Percentiles rank a stretch among this genome's conserved stretches.
Conservation (phyloP, 179 eudicot genomes). For the Vitellaria paradoxa region DNA sequence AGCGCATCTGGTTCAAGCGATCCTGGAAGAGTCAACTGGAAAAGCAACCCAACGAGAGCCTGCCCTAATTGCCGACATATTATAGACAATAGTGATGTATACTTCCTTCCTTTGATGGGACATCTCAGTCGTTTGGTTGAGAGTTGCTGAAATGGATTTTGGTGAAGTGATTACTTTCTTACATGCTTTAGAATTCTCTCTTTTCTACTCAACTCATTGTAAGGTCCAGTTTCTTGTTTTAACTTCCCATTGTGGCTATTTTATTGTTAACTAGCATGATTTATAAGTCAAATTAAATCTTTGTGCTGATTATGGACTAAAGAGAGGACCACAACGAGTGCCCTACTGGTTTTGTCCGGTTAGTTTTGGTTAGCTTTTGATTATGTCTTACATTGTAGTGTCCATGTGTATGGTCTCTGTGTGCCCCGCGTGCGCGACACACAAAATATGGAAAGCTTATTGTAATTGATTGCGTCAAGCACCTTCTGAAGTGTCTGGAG, state of each 20-base stretch:
- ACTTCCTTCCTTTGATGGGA: slow-evolving; percentile 6
- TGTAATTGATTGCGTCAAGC: background rate
- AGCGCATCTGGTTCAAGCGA: slow-evolving; percentile 63
- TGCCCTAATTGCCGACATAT: slow-evolving; percentile 78
- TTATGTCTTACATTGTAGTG: background rate
- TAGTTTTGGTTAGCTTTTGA: background rate
- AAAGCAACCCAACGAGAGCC: slow-evolving; percentile 80
- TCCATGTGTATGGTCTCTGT: background rate
- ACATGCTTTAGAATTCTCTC: background rate
- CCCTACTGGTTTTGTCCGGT: background rate
- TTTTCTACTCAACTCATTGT: background rate
- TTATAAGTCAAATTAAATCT: no score
- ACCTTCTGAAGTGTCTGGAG: background rate
- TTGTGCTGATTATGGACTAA: background rate
- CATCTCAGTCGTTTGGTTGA: background rate
- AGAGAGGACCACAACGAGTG: background rate
- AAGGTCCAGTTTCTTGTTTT: background rate
- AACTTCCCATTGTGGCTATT: background rate
- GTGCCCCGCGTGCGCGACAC: background rate
- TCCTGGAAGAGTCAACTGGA: slow-evolving; percentile 54
- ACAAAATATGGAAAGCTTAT: background rate
- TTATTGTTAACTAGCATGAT: no score
- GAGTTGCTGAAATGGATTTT: background rate
- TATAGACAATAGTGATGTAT: slow-evolving; percentile 85
- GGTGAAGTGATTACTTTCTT: background rate